Percentiles rank a stretch among this genome's conserved stretches.
These are phyloP conservation scores for Calonectria leucothoes DNA, from an alignment of 2,329 filamentous ascomycete genomes.

Conservation along the genomic window DNA sequence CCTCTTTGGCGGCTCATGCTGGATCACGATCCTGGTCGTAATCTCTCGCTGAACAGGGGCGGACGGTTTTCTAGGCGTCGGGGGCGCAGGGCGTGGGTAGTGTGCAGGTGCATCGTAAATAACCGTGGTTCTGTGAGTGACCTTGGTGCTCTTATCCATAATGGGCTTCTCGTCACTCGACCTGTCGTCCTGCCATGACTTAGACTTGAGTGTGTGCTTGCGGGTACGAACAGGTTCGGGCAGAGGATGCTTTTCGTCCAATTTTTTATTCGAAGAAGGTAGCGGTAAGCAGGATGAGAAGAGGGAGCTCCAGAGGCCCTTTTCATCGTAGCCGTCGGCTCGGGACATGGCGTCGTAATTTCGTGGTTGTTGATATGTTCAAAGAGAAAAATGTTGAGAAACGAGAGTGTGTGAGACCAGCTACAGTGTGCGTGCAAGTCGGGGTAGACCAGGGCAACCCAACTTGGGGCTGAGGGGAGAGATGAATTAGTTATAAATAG, in stretches of 20 bases:
- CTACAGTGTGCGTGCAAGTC: too few species aligned
- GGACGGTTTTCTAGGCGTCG: not conserved
- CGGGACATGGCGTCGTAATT: not conserved
- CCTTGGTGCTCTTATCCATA: not conserved
- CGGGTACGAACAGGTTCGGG: too few species aligned
- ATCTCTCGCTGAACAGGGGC: not conserved
- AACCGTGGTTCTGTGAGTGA: not conserved
- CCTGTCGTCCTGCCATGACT: not conserved
- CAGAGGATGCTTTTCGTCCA: not conserved
- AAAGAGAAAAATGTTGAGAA: not conserved
- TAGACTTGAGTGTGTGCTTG: not conserved
- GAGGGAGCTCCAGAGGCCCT: not conserved
- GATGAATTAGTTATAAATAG: not conserved
- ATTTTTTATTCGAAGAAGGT: not conserved
- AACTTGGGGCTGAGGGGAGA: not conserved
- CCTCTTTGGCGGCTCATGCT: not conserved
- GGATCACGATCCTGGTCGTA: not conserved
- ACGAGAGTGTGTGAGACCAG: not conserved
- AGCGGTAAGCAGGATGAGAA: not conserved
- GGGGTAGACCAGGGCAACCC: not conserved
- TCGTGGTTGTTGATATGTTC: not conserved
- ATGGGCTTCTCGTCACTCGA: not conserved
- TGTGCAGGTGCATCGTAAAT: not conserved
- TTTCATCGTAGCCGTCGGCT: not conserved
- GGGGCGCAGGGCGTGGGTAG: not conserved